Evolutionary conservation across 208 protist species (phyloP).

Genomic region (Trypanosoma avium): DNA sequence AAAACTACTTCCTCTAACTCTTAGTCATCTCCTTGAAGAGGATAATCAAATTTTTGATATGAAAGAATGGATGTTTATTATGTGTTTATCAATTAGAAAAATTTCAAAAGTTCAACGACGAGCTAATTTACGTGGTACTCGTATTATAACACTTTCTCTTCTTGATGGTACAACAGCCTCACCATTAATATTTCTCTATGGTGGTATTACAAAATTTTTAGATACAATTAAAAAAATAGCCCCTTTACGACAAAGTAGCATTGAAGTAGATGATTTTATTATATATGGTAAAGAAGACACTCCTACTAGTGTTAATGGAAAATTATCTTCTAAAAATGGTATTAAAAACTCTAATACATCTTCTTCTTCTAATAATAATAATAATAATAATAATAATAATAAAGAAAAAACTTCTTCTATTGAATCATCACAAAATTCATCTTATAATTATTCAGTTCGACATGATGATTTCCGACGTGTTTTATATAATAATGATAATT

Average conservation of each 20-base stretch:
- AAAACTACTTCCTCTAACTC: neutral
- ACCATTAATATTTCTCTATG: slow-evolving; percentile 21
- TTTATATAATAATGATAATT: neutral
- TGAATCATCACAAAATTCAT: no score
- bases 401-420: neutral
- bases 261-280: slow-evolving; percentile 28
- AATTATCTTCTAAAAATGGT: neutral
- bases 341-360: neutral
- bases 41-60: neutral
- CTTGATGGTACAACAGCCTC: neutral
- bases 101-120: slow-evolving; percentile 23
- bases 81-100: slow-evolving; percentile 12
- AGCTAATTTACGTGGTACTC: neutral
- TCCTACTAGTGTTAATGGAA: neutral
- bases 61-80: slow-evolving; percentile 20
- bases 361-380: neutral
- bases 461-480: neutral
- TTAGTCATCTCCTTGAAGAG: neutral
- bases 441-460: no score
- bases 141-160: slow-evolving; percentile 15
- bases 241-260: slow-evolving; percentile 20
- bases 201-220: slow-evolving; percentile 33
- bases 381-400: neutral
- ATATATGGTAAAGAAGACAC: slow-evolving; percentile 11
- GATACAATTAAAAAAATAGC: slow-evolving; percentile 19